Evolutionary conservation across 1,284 basidiomycete genomes (phyloP).

Genomic region (Uromyces viciae-fabae): DNA sequence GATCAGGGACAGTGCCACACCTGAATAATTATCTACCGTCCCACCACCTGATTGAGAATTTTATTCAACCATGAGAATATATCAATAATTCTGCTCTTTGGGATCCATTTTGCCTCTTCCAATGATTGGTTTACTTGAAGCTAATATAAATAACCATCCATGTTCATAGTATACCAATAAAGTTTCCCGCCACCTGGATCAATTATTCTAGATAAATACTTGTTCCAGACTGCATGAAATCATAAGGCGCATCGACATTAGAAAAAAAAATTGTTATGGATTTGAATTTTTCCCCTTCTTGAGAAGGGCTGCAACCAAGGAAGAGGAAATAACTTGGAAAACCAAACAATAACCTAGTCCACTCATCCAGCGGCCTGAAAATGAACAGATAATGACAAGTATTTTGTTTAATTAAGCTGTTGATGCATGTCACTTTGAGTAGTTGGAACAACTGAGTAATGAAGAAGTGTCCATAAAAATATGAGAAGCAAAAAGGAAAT

Average conservation of each 20-base stretch:
- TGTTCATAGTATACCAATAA: slow-evolving; percentile 33
- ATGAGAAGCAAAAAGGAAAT: background rate
- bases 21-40: slow-evolving; percentile 31
- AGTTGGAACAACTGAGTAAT: background rate
- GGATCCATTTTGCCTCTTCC: background rate
- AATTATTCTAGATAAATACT: slow-evolving; percentile 30
- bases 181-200: slow-evolving; percentile 28
- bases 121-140: background rate
- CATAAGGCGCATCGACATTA: background rate
- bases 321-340: background rate
- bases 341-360: slow-evolving; percentile 17
- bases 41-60: slow-evolving; percentile 13
- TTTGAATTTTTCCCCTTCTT: background rate
- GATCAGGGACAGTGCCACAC: slow-evolving; percentile 29
- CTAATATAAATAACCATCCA: background rate
- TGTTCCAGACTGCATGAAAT: slow-evolving; percentile 28
- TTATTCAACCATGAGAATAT: background rate
- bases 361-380: slow-evolving; percentile 37
- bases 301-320: background rate
- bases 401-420: background rate
- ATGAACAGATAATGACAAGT: background rate
- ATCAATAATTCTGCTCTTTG: background rate
- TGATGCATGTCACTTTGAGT: background rate
- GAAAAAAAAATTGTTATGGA: background rate
- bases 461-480: background rate